Evolutionary conservation across 2,329 filamentous ascomycete species (phyloP), one percentile per base, ranked within the genome.

Genomic region (Waltergamsia citrina): DNA sequence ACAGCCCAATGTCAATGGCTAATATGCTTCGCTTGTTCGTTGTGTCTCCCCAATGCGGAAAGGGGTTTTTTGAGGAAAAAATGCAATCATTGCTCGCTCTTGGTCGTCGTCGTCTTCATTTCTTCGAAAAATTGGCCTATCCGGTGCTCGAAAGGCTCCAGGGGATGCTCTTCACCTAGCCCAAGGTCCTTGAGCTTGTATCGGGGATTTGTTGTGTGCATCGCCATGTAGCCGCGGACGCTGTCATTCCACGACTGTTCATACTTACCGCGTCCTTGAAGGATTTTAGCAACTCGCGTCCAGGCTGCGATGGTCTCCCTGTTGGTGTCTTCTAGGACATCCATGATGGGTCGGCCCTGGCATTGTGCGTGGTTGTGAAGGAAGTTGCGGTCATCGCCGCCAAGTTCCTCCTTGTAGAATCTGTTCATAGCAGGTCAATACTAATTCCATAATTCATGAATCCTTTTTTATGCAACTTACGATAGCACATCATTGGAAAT

Each of bases 401-500:
- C 32, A 17, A 45, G 35, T 29, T 44, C 43, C 15, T 45, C 43
- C 18, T 45, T 45, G 40, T 45, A 45, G 19, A 45, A 45, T 4
- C 43, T 45, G 32, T 24, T 17, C 19, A 31, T 4, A 15, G 24
- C 20, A n/a, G 32, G 29, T 37, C 7, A 37, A 34, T 15, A 12
- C 25, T 5, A 7, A n/a, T n/a, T 24, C 10, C 19, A 6, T 18
- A 16, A 10, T 10, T 20, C 10, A 18, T n/a, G 10, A 8, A 11
- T 14, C 9, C 17, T 9, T 11, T 27, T 30, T 17, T 30, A 31
- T 11, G 7, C 17, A 20, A 43, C 43, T 39, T 30, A 45, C 43
- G 43, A 45, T n/a, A 45, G 28, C 18, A 45, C 43, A 30, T 45
- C 43, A 30, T 45, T 45, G 16, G 42, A 41, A 22, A 43, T 40